These are phyloP conservation scores for Toxoplasma gondii DNA, from an alignment of 169 alveolate species.

Conservation along the genomic window DNA sequence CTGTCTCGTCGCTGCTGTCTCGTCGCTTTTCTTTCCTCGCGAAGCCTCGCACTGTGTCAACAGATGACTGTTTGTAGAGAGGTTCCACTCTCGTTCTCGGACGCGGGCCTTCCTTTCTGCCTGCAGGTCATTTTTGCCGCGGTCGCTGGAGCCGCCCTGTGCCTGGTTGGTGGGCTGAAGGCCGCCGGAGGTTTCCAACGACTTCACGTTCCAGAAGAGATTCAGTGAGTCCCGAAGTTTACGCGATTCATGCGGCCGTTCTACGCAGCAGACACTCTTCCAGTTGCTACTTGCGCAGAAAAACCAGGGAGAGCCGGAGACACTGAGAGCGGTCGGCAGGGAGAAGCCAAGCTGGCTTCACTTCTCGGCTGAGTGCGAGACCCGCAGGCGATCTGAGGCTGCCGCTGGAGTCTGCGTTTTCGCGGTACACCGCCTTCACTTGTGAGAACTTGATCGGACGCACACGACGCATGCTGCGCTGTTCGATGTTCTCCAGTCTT, in stretches of 20 bases:
- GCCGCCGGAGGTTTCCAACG: neutral
- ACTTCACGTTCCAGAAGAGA: neutral
- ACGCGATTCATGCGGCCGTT: neutral
- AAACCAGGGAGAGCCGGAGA: neutral
- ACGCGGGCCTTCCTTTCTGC: neutral
- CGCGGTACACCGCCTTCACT: too few species aligned
- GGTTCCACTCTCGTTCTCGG: neutral
- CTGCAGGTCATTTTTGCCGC: slow-evolving; percentile 4
- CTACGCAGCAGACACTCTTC: neutral
- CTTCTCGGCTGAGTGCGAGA: too few species aligned
- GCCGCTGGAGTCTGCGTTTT: too few species aligned
- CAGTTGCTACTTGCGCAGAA: neutral
- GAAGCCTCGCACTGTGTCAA: too few species aligned
- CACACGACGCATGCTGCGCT: too few species aligned
- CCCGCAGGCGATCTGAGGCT: too few species aligned
- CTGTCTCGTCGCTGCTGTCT: too few species aligned
- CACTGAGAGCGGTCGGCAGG: neutral
- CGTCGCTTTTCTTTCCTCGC: too few species aligned
- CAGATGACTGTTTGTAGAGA: too few species aligned
- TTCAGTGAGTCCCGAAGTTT: neutral
- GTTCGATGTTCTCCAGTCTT: too few species aligned
- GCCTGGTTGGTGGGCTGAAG: slow-evolving; percentile 11
- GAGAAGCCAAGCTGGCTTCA: too few species aligned
- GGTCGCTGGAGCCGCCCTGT: neutral
- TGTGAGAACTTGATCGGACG: too few species aligned